Evolutionary conservation across 2,329 filamentous ascomycete genomes (phyloP), one percentile per base, ranked within the genome.

Genomic region (Cladobotryum protrusum): DNA sequence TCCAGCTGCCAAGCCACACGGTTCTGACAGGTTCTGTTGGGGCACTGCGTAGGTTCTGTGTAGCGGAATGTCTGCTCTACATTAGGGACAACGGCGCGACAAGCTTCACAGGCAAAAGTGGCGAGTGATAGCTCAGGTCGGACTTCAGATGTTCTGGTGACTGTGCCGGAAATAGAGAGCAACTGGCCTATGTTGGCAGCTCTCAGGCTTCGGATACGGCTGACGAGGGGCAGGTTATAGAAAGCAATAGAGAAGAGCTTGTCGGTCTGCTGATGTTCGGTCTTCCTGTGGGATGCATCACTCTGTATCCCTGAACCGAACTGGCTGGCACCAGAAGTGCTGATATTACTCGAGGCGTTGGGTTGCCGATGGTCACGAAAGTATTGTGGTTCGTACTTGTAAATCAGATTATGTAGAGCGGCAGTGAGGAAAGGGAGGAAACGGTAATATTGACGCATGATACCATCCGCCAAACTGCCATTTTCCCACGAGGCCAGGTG

Each of bases 11-110:
- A 99, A n/a, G 87, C 89, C 52, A 85, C 74, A 20, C 93, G 85
- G 71, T 99, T 99, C 60, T 85, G 85, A 66, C 93, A 99, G 6
- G 80, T 87, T 20, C 75, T 67, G 63, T 97, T 97, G 9, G 93
- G 92, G 60, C 93, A 99, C 72, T 96, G 89, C 3, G 90, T 92
- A 1, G 93, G 93, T 65, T 99, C 93, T 0, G 92, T 96, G 69
- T 96, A 99, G 63, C 90, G 84, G 73, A 99, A 99, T 0, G 89
- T 96, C 72, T 99, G 93, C 69, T 99, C 93, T 24, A 99, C 85
- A 63, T 96, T 95, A 35, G 88, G 85, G 5, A 96, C 82, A 1
- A 91, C 83, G 3, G 83, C 85, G 57, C 88, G 86, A 72, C 93
- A 99, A 43, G 79, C 82, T 66, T 96, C 88, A 68, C 93, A 99